Conservation (phyloP, 1,284 basidiomycete species). For the Pascua sp. region DNA sequence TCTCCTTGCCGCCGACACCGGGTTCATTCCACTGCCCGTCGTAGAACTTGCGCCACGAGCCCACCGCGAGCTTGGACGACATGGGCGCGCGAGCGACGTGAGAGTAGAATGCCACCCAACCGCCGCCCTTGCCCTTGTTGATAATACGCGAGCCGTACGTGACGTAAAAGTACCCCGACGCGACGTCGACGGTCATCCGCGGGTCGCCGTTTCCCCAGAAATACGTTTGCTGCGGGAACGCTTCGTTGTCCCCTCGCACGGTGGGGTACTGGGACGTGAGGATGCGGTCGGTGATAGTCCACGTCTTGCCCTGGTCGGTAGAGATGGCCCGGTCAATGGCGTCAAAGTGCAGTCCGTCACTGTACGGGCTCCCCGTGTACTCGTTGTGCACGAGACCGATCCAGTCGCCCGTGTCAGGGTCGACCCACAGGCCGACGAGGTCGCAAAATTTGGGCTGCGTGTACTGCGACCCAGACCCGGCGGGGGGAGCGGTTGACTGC, state of each 20-base stretch:
- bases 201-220: conserved; percentile 16
- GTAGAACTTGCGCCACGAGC: conserved; percentile 14
- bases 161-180: conserved; percentile 14
- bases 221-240: conserved; percentile 11
- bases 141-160: conserved; percentile 13
- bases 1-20: conserved; percentile 10
- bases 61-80: conserved; percentile 3
- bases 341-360: conserved; percentile 17
- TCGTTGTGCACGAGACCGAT: conserved; percentile 17
- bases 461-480: not conserved
- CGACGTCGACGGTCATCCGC: conserved; percentile 6
- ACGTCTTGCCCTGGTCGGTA: conserved; percentile 11
- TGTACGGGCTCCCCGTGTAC: conserved; percentile 11
- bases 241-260: conserved; percentile 1
- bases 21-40: conserved; percentile 12
- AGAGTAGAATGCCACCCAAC: conserved; percentile 8
- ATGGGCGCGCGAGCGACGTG: conserved; percentile 16
- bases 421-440: conserved; percentile 13
- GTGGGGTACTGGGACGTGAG: conserved; percentile 11
- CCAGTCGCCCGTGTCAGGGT: conserved; percentile 18
- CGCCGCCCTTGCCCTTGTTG: conserved; percentile 8
- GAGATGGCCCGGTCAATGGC: conserved; percentile 13
- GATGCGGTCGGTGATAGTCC: conserved; percentile 11
- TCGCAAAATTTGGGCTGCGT: conserved; percentile 17
- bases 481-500: not conserved